phyloP scores from a whole-genome alignment of 768 basidiomycete species.

The Cyclocybe aegerita region DNA sequence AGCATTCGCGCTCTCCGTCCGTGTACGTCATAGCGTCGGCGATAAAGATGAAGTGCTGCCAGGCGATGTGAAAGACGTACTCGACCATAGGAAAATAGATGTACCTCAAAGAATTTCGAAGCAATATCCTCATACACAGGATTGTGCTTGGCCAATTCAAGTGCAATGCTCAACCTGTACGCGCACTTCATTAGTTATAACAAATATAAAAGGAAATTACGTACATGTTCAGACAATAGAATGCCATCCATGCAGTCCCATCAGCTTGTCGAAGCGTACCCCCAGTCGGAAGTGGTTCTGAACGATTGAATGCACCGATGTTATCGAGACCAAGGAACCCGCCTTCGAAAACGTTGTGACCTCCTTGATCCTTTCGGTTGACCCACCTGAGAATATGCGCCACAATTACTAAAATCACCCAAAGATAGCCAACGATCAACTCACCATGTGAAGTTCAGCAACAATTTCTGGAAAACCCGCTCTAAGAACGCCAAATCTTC shows the following conservation, averaged over 20 bases:
- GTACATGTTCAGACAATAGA: slow-evolving; percentile 95
- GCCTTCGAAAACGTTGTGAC: slow-evolving; percentile 97
- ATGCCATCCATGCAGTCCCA: slow-evolving; percentile 99
- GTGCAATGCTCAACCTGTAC: slow-evolving; percentile 88
- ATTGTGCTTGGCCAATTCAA: slow-evolving; percentile 98
- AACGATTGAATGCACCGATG: slow-evolving; percentile 97
- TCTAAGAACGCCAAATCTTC: slow-evolving; percentile 94
- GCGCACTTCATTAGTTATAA: slow-evolving; percentile 4
- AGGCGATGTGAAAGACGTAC: background rate
- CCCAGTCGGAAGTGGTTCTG: slow-evolving; percentile 94
- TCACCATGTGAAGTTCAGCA: slow-evolving; percentile 96
- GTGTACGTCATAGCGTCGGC: slow-evolving; percentile 97
- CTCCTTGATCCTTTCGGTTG: slow-evolving; percentile 93
- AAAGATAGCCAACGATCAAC: slow-evolving; percentile 11
- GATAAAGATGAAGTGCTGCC: slow-evolving; percentile 95
- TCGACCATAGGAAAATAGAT: slow-evolving; percentile 6
- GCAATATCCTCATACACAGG: slow-evolving; percentile 98
- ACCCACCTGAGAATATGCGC: slow-evolving; percentile 72
- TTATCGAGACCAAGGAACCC: slow-evolving; percentile 98
- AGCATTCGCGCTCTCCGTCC: slow-evolving; percentile 72
- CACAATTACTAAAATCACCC: background rate
- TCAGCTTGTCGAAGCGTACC: slow-evolving; percentile 95
- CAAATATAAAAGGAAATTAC: slow-evolving; percentile 16
- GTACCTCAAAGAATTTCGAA: slow-evolving; percentile 92
- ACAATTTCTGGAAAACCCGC: slow-evolving; percentile 95